phyloP scores from a whole-genome alignment of 2,329 filamentous ascomycete genomes.

The Ascocoryne sarcoides region DNA sequence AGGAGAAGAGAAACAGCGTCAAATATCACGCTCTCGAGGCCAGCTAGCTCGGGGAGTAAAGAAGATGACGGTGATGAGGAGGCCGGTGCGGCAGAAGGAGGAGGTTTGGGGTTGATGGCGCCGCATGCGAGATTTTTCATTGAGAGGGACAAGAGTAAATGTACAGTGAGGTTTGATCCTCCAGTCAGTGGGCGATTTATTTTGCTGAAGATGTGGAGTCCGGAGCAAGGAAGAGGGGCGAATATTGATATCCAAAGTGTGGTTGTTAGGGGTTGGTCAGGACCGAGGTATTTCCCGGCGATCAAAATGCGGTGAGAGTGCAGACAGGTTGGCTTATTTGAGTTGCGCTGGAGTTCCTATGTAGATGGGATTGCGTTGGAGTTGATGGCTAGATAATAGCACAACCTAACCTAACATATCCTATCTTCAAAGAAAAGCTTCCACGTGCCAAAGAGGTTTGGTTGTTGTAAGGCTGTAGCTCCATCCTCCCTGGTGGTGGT shows the following conservation, averaged over 20 bases:
- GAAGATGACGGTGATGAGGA: constrained; percentile 41
- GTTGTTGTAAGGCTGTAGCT: no score
- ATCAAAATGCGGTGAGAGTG: constrained; percentile 30
- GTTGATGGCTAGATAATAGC: no score
- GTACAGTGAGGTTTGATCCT: constrained; percentile 78
- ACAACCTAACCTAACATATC: no score
- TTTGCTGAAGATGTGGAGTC: constrained; percentile 84
- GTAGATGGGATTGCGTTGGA: no score
- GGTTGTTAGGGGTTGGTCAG: constrained; percentile 74
- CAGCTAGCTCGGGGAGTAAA: constrained; percentile 3
- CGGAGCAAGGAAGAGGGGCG: constrained; percentile 49
- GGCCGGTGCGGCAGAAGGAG: constrained; percentile 46
- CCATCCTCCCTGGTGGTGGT: no score
- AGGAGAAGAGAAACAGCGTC: constrained; percentile 24
- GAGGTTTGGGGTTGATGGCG: constrained; percentile 45
- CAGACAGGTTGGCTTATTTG: no score
- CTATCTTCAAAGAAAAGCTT: no score
- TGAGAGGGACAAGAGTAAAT: constrained; percentile 71
- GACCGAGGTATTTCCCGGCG: constrained; percentile 74
- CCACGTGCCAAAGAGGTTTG: no score
- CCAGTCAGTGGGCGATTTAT: constrained; percentile 76
- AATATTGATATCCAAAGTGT: constrained; percentile 91
- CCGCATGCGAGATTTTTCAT: constrained; percentile 81
- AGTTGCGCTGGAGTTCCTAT: no score
- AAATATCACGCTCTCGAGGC: constrained; percentile 26